Evolutionary conservation across 2,329 filamentous ascomycete genomes (phyloP), one percentile per base, ranked within the genome.

Genomic region (Parascedosporium putredinis): DNA sequence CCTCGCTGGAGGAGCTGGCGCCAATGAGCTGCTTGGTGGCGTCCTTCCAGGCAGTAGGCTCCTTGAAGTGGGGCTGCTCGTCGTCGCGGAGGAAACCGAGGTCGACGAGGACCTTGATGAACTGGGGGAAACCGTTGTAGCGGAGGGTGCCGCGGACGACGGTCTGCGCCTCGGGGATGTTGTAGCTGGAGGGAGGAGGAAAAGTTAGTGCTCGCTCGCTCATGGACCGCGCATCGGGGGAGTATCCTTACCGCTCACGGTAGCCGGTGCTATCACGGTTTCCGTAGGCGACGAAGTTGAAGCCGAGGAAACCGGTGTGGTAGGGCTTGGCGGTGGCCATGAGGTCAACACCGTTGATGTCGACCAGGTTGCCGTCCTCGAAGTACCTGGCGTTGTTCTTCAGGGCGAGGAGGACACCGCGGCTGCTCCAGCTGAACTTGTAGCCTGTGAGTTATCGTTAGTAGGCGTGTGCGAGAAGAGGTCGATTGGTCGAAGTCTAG

Each of bases 271-370:
- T 90, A 70, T 97, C 90, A 58, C 90, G 78, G 80, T 97, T 97
- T 51, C 86, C 86, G 71, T 97, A 97, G 38, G 85, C 88, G 57
- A 96, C 89, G 59, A 95, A 91, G 47, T 85, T 83, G 66, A 83
- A 96, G 52, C 88, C 87, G 31, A 86, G 86, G 73, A 89, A 94
- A n/a, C n/a, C n/a, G 73, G 91, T 93, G 68, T 78, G 81, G 77
- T 95, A 95, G 46, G 88, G 87, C 76, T 94, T 91, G 36, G 90
- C 88, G 46, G 78, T 79, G 54, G 72, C 83, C 91, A 96, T 97
- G 54, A 96, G 76, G 38, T 90, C 85, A 56, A 66, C 27, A 45
- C 78, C 76, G 5, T 70, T 68, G 27, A 89, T 74, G 51, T 82
- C 75, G 58, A 85, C 78, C 55, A 85, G 67, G 71, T 90, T 78